Evolutionary conservation across 2,329 filamentous ascomycete species (phyloP).

Genomic region (Nemania sp.): DNA sequence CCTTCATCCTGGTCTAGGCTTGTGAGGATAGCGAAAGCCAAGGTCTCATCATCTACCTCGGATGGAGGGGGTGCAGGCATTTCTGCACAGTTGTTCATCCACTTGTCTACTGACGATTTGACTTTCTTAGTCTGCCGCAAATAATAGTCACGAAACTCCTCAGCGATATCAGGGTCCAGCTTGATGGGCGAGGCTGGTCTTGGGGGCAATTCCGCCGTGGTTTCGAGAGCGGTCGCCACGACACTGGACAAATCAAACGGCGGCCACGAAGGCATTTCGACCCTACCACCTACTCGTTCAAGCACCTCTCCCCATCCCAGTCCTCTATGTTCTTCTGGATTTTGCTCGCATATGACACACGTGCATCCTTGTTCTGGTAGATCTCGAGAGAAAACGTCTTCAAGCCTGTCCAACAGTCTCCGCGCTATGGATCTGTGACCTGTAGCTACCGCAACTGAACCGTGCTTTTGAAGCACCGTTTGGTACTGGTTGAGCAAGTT

Average conservation of each 20-base stretch:
- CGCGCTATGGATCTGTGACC: slow-evolving; percentile 95
- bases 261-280: slow-evolving; percentile 85
- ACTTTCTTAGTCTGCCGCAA: slow-evolving; percentile 91
- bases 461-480: slow-evolving; percentile 77
- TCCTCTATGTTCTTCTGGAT: slow-evolving; percentile 66
- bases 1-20: slow-evolving; percentile 76
- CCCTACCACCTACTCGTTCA: slow-evolving; percentile 86
- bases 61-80: slow-evolving; percentile 74
- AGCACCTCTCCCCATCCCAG: slow-evolving; percentile 95
- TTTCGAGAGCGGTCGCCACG: slow-evolving; percentile 62
- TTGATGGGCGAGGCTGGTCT: slow-evolving; percentile 67
- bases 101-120: slow-evolving; percentile 85
- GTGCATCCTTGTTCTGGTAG: slow-evolving; percentile 83
- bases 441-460: slow-evolving; percentile 91
- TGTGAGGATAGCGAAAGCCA: slow-evolving; percentile 91
- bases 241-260: slow-evolving; percentile 75
- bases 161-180: slow-evolving; percentile 90
- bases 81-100: slow-evolving; percentile 81
- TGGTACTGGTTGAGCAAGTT: slow-evolving; percentile 85
- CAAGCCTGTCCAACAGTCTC: slow-evolving; percentile 82
- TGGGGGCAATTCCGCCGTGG: slow-evolving; percentile 62
- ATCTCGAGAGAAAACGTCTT: slow-evolving; percentile 92
- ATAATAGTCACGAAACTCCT: slow-evolving; percentile 91
- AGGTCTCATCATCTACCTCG: slow-evolving; percentile 90
- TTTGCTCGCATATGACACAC: slow-evolving; percentile 78